Evolutionary conservation across 495 filamentous ascomycete species (phyloP).

Genomic region (Aspergillus cristatus): DNA sequence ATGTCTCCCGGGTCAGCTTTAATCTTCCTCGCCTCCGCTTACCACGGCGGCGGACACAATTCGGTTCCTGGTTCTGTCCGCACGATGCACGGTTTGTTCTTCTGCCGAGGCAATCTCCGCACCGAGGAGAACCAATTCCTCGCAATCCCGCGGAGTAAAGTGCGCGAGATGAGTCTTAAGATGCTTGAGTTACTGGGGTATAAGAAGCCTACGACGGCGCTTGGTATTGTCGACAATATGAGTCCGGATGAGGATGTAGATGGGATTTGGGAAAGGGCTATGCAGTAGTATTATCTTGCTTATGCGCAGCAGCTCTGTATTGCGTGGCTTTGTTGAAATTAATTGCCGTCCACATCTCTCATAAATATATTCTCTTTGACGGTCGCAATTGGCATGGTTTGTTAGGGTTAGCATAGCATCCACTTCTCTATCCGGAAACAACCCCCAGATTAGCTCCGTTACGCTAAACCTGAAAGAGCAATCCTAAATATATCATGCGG

Average conservation of each 20-base stretch:
- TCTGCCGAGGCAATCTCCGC: constrained; percentile 20
- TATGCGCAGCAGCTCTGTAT: too few species aligned
- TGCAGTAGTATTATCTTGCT: constrained; percentile 1
- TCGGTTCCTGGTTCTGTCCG: constrained; percentile 12
- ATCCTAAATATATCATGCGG: too few species aligned
- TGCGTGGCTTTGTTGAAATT: too few species aligned
- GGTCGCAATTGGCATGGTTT: too few species aligned
- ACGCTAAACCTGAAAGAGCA: too few species aligned
- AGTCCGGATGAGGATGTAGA: constrained; percentile 10
- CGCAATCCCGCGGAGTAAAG: constrained; percentile 22
- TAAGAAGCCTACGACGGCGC: constrained; percentile 8
- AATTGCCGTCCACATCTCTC: too few species aligned
- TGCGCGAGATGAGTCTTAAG: constrained; percentile 15
- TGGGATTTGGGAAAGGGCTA: constrained; percentile 6
- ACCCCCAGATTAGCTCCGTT: too few species aligned
- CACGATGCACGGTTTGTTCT: constrained; percentile 21
- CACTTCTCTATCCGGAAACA: too few species aligned
- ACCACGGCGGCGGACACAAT: constrained; percentile 26
- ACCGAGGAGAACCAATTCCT: constrained; percentile 31
- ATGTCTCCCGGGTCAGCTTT: constrained; percentile 22
- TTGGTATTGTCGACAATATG: constrained; percentile 10
- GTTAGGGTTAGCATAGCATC: too few species aligned
- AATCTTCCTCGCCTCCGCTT: constrained; percentile 19
- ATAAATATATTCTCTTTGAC: too few species aligned
- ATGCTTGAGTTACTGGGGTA: constrained; percentile 13